A percentile compares a stretch with the other conserved stretches of the same genome.
Conservation (phyloP, 805 yeast genomes). For the Saccharomycopsis schoenii region DNA sequence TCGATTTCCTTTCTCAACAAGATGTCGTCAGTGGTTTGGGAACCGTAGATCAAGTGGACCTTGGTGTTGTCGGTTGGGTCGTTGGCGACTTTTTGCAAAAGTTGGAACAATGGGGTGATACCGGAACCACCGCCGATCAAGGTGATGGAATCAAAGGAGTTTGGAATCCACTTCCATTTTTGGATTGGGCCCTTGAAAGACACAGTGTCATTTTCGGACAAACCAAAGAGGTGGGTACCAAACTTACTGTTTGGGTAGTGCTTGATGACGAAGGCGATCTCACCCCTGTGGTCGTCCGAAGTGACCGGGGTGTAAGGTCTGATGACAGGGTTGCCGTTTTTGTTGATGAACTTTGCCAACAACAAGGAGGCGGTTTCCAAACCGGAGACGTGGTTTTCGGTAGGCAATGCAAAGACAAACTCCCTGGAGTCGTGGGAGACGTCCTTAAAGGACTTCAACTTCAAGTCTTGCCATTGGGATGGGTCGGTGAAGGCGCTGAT, state of each 20-base stretch:
- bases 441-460: slow-evolving; percentile 34
- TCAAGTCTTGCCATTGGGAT: slow-evolving; percentile 64
- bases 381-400: slow-evolving; percentile 62
- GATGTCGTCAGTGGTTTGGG: slow-evolving; percentile 67
- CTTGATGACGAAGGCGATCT: slow-evolving; percentile 74
- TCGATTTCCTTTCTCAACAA: slow-evolving; percentile 74
- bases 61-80: slow-evolving; percentile 86
- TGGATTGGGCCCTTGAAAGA: slow-evolving; percentile 89
- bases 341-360: slow-evolving; percentile 70
- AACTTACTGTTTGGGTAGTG: slow-evolving; percentile 78
- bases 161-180: slow-evolving; percentile 87
- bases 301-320: slow-evolving; percentile 87
- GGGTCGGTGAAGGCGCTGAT: slow-evolving; percentile 49
- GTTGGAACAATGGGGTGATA: slow-evolving; percentile 90
- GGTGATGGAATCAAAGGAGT: slow-evolving; percentile 68
- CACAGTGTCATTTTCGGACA: slow-evolving; percentile 72
- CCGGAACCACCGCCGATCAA: slow-evolving; percentile 96
- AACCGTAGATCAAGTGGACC: slow-evolving; percentile 75
- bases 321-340: slow-evolving; percentile 77
- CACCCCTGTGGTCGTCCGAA: slow-evolving; percentile 59
- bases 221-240: slow-evolving; percentile 58
- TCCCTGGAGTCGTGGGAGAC: slow-evolving; percentile 57
- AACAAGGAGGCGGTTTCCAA: slow-evolving; percentile 70
- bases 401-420: slow-evolving; percentile 60
- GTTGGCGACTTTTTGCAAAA: slow-evolving; percentile 62